These are phyloP conservation scores for Thalassiosira profunda DNA, from an alignment of 108 stramenopile genomes.

Conservation along the genomic window DNA sequence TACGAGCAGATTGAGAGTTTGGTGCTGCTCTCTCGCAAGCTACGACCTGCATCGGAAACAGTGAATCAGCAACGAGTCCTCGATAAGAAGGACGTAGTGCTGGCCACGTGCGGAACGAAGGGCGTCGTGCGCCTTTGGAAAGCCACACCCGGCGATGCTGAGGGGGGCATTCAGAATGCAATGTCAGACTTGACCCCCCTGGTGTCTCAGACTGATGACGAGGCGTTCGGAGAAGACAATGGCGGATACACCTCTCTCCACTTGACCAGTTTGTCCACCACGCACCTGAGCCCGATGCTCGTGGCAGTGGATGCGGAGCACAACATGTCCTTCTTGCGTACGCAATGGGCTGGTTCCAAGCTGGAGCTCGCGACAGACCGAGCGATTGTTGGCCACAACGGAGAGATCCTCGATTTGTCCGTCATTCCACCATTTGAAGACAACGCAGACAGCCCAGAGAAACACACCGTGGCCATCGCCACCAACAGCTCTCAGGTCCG, in stretches of 20 bases:
- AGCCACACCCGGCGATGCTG: conserved; percentile 30
- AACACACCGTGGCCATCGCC: conserved; percentile 84
- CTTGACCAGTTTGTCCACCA: conserved; percentile 38
- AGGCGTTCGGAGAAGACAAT: conserved; percentile 78
- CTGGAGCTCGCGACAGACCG: conserved; percentile 40
- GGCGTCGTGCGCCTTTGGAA: conserved; percentile 79
- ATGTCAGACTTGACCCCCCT: conserved; percentile 55
- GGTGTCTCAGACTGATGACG: conserved; percentile 49
- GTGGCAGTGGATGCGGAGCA: conserved; percentile 93
- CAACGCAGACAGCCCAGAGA: conserved; percentile 25
- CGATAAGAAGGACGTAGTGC: conserved; percentile 35
- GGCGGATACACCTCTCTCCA: conserved; percentile 75
- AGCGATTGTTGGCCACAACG: conserved; percentile 94
- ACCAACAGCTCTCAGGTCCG: conserved; percentile 96
- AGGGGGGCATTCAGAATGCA: conserved; percentile 24
- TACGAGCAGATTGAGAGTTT: conserved; percentile 90
- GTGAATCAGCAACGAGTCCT: conserved; percentile 44
- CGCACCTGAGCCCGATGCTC: conserved; percentile 50
- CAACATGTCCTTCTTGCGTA: conserved; percentile 81
- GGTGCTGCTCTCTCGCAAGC: conserved; percentile 47
- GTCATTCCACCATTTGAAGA: conserved; percentile 58
- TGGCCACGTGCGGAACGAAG: conserved; percentile 83
- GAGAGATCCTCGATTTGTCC: conserved; percentile 94
- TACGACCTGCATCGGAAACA: conserved; percentile 42
- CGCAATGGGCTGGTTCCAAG: conserved; percentile 27